phyloP scores from a whole-genome alignment of 2,329 filamentous ascomycete species.

The Gyromitra esculenta region DNA sequence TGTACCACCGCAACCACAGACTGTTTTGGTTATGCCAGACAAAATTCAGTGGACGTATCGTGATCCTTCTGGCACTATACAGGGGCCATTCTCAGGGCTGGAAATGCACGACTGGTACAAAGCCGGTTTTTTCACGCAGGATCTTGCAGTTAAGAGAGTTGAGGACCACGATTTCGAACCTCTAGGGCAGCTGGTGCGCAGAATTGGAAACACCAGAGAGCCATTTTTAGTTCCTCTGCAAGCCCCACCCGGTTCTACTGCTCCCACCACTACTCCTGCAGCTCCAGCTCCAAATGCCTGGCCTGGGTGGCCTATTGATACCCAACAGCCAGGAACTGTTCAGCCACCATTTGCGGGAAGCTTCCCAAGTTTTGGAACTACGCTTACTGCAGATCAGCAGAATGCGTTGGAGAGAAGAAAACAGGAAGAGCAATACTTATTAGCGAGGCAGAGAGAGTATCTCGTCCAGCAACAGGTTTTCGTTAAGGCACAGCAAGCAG shows the following conservation, averaged over 20 bases:
- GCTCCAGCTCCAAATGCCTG: constrained; percentile 63
- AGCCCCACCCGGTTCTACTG: constrained; percentile 65
- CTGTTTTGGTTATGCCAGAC: constrained; percentile 99
- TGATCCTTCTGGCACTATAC: constrained; percentile 88
- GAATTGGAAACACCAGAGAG: constrained; percentile 96
- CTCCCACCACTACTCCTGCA: constrained; percentile 59
- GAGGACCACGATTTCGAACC: constrained; percentile 96
- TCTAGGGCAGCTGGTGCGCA: constrained; percentile 88
- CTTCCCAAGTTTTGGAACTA: constrained; percentile 96
- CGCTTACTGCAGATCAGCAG: constrained; percentile 95
- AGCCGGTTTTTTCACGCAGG: constrained; percentile 94
- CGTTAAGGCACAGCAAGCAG: constrained; percentile 68
- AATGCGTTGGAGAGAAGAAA: constrained; percentile 96
- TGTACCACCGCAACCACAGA: constrained; percentile 74
- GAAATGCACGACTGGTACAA: constrained; percentile 99
- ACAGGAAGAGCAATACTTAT: constrained; percentile 96
- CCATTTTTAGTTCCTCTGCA: constrained; percentile 98
- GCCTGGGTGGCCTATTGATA: constrained; percentile 54
- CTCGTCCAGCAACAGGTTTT: constrained; percentile 85
- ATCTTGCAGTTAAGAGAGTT: constrained; percentile 91
- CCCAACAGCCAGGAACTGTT: constrained; percentile 66
- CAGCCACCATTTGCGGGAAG: constrained; percentile 90
- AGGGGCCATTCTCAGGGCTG: constrained; percentile 93
- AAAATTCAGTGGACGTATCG: constrained; percentile 99
- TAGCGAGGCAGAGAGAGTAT: constrained; percentile 94